These are phyloP conservation scores for Arabis alpina DNA, from an alignment of 345 rosid genomes.

Conservation along the genomic window DNA sequence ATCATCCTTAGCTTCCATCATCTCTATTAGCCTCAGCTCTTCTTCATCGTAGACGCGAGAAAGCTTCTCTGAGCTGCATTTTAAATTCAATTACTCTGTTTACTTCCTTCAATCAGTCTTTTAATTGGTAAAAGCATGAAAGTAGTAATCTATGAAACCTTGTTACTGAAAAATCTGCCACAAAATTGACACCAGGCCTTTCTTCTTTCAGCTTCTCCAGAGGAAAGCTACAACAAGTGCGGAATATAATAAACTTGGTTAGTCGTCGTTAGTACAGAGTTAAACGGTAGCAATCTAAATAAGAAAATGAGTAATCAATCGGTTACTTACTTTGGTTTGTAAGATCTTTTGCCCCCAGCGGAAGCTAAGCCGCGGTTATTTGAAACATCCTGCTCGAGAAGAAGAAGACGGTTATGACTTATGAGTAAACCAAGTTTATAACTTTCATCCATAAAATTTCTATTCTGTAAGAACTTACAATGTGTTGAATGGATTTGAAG, in stretches of 20 bases:
- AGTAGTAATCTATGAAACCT: slow-evolving; percentile 8
- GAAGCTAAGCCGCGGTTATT: slow-evolving; percentile 74
- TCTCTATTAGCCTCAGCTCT: slow-evolving; percentile 38
- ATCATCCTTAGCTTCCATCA: slow-evolving; percentile 30
- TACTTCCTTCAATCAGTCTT: not conserved
- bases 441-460: slow-evolving; percentile 9
- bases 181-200: slow-evolving; percentile 70
- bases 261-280: not conserved
- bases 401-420: slow-evolving; percentile 24
- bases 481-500: slow-evolving; percentile 63
- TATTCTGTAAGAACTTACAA: slow-evolving; percentile 67
- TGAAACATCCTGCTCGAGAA: slow-evolving; percentile 66
- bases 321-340: slow-evolving; percentile 64
- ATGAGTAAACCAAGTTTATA: not conserved
- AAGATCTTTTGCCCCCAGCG: slow-evolving; percentile 63
- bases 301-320: not conserved
- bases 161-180: slow-evolving; percentile 66
- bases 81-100: no score
- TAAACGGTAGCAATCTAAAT: slow-evolving; percentile 1
- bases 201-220: slow-evolving; percentile 67
- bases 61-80: slow-evolving; percentile 22
- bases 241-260: not conserved
- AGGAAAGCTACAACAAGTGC: slow-evolving; percentile 55
- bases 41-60: slow-evolving; percentile 10
- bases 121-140: no score